These are phyloP conservation scores for Gynostemma pentaphyllum DNA, from an alignment of 306 rosid species.

Conservation along the genomic window DNA sequence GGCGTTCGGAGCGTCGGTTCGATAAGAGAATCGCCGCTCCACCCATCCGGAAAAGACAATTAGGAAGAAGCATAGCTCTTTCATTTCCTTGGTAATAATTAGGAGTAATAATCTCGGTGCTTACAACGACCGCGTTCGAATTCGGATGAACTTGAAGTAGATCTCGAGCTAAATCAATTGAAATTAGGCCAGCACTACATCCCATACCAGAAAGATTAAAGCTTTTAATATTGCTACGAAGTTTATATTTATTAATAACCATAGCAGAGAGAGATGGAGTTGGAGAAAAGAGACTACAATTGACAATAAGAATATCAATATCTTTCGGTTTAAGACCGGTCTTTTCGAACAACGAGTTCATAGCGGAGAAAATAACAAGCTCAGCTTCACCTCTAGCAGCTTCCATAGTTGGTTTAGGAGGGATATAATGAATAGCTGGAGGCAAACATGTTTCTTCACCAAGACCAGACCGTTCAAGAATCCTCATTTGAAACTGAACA, in stretches of 20 bases:
- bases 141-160: conserved; percentile 87
- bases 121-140: conserved; percentile 70
- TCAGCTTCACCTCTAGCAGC: conserved; percentile 74
- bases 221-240: conserved; percentile 69
- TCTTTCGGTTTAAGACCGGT: conserved; percentile 78
- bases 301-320: conserved; percentile 68
- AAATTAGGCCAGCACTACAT: conserved; percentile 78
- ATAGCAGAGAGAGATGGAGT: conserved; percentile 85
- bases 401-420: conserved; percentile 88
- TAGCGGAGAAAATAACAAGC: conserved; percentile 72
- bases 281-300: conserved; percentile 80
- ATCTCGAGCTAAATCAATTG: conserved; percentile 81
- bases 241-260: conserved; percentile 80
- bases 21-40: conserved; percentile 81
- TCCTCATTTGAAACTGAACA: conserved; percentile 85
- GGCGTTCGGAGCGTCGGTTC: conserved; percentile 37
- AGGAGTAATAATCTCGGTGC: conserved; percentile 86
- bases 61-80: conserved; percentile 90
- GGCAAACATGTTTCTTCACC: conserved; percentile 87
- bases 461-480: conserved; percentile 82
- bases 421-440: conserved; percentile 71
- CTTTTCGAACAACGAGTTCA: conserved; percentile 46
- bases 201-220: conserved; percentile 96
- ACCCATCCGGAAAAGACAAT: conserved; percentile 91
- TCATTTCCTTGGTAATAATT: conserved; percentile 89